Percentiles rank a stretch among this genome's conserved stretches.
Conservation (phyloP, 1,284 basidiomycete genomes). For the Vanrija sp. region DNA sequence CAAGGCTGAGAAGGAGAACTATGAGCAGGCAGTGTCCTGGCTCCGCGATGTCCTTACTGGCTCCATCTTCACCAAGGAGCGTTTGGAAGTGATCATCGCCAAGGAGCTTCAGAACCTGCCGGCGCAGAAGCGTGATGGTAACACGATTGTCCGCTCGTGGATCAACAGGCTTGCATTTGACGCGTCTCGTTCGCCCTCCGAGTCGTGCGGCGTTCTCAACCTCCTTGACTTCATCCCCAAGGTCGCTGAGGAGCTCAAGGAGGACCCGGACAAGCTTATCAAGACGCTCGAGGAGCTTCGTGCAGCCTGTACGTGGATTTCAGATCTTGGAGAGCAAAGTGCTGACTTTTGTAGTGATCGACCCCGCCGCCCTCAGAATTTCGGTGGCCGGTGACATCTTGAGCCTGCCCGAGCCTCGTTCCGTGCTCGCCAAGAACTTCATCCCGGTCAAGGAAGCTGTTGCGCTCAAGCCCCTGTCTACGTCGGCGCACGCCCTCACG, state of each 20-base stretch:
- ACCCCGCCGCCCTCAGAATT: constrained; percentile 77
- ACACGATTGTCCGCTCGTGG: constrained; percentile 70
- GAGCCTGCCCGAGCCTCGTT: constrained; percentile 65
- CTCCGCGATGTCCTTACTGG: constrained; percentile 83
- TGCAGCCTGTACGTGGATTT: constrained; percentile 57
- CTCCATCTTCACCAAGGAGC: constrained; percentile 74
- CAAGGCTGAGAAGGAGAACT: constrained; percentile 76
- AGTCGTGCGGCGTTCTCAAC: constrained; percentile 66
- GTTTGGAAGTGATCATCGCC: constrained; percentile 77
- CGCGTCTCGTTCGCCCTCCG: constrained; percentile 65
- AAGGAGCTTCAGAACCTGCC: constrained; percentile 92
- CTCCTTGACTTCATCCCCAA: constrained; percentile 77
- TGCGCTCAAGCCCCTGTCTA: constrained; percentile 63
- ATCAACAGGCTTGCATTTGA: constrained; percentile 67
- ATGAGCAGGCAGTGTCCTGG: constrained; percentile 81
- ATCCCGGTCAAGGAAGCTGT: constrained; percentile 55
- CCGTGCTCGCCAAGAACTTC: constrained; percentile 68
- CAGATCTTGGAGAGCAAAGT: not conserved
- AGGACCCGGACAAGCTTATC: constrained; percentile 68
- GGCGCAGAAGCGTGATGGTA: constrained; percentile 86
- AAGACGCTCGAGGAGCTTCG: constrained; percentile 70
- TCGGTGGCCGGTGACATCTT: constrained; percentile 83
- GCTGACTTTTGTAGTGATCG: constrained; percentile 58
- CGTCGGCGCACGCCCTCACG: constrained; percentile 68
- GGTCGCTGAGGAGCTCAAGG: constrained; percentile 68